phyloP scores from a whole-genome alignment of 768 basidiomycete genomes.

The Ephemerocybe angulata region DNA sequence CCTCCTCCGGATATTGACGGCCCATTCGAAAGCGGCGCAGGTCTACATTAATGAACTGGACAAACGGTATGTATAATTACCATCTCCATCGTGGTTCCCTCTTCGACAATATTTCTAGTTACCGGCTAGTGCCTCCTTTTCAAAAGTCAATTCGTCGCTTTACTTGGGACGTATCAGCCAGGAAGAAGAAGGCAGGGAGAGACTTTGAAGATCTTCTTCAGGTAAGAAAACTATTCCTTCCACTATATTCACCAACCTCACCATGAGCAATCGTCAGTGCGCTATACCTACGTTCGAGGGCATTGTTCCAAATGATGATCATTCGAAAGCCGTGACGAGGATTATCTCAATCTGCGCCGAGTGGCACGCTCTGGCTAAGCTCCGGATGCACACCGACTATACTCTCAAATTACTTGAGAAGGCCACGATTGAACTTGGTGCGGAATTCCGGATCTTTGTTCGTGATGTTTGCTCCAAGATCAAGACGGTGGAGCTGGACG shows the following conservation, averaged over 20 bases:
- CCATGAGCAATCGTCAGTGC: slow-evolving; percentile 16
- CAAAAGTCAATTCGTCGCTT: slow-evolving; percentile 29
- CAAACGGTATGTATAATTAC: slow-evolving; percentile 14
- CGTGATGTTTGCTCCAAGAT: neutral
- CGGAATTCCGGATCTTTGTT: slow-evolving; percentile 14
- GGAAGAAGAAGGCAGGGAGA: slow-evolving; percentile 27
- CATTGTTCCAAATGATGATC: slow-evolving; percentile 22
- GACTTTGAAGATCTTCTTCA: slow-evolving; percentile 38
- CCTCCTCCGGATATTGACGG: slow-evolving; percentile 26
- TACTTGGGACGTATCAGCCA: slow-evolving; percentile 23
- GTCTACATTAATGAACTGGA: slow-evolving; percentile 19
- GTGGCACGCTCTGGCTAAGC: slow-evolving; percentile 33
- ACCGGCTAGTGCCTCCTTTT: slow-evolving; percentile 18
- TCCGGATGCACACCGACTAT: slow-evolving; percentile 29
- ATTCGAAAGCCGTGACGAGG: slow-evolving; percentile 22
- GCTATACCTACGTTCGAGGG: slow-evolving; percentile 29
- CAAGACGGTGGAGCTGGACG: neutral
- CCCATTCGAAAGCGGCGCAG: slow-evolving; percentile 4
- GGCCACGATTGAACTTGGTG: slow-evolving; percentile 21
- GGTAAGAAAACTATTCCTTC: slow-evolving; percentile 14
- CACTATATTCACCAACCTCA: slow-evolving; percentile 3
- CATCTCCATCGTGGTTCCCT: neutral
- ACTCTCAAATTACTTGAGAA: slow-evolving; percentile 23
- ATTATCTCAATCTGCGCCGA: slow-evolving; percentile 17
- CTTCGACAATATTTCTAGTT: neutral